Evolutionary conservation across 2,329 filamentous ascomycete species (phyloP).

Genomic region (Zasmidium cellare): DNA sequence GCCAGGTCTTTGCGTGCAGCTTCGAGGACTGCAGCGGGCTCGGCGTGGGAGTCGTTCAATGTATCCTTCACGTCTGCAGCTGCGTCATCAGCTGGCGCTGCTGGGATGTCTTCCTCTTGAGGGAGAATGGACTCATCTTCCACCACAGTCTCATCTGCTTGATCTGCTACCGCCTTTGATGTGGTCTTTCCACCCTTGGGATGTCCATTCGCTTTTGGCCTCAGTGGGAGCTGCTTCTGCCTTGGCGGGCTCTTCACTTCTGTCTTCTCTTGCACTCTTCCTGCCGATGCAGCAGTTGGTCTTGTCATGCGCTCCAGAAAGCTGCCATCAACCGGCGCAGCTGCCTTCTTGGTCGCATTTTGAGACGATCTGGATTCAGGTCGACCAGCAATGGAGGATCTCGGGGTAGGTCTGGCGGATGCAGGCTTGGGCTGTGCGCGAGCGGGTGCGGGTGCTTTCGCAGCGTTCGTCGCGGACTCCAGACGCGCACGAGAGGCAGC

Average conservation of each 20-base stretch:
- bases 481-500: slow-evolving; percentile 67
- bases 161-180: slow-evolving; percentile 4
- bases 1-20: neutral
- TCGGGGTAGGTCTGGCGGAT: slow-evolving; percentile 35
- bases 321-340: slow-evolving; percentile 63
- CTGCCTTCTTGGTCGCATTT: slow-evolving; percentile 35
- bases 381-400: slow-evolving; percentile 44
- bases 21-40: neutral
- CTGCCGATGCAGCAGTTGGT: slow-evolving; percentile 68
- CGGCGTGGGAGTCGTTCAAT: neutral
- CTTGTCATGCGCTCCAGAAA: slow-evolving; percentile 83
- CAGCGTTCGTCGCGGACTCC: slow-evolving; percentile 31
- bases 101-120: neutral
- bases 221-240: slow-evolving; percentile 15
- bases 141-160: neutral
- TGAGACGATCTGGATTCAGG: slow-evolving; percentile 49
- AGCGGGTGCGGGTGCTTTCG: slow-evolving; percentile 27
- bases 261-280: slow-evolving; percentile 67
- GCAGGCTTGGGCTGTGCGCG: slow-evolving; percentile 32
- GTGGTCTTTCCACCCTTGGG: slow-evolving; percentile 12
- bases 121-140: neutral
- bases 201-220: slow-evolving; percentile 19
- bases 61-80: neutral
- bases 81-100: neutral
- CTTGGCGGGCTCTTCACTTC: slow-evolving; percentile 40